Conservation (phyloP, 179 eudicot species). For the Spinacia oleracea region DNA sequence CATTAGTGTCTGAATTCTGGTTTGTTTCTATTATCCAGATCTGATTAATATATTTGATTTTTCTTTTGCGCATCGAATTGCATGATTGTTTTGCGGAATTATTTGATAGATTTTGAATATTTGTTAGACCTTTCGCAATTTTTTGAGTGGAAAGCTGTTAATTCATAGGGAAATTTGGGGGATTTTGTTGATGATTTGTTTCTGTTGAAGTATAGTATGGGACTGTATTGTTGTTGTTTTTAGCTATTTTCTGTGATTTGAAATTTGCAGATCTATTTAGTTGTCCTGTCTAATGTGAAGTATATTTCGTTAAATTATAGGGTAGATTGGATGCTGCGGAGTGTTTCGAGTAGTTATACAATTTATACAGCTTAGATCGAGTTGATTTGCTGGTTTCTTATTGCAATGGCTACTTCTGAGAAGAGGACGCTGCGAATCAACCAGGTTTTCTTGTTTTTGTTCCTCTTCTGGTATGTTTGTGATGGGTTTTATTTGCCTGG, state of each 20-base stretch:
- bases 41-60: not conserved
- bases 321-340: conserved; percentile 8
- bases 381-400: not conserved
- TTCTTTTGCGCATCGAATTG: not conserved
- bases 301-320: not conserved
- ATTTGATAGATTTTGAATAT: not conserved
- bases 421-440: conserved; percentile 26
- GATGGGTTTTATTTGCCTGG: conserved; percentile 77
- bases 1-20: not conserved
- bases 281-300: not conserved
- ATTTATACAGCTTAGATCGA: no score
- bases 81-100: not conserved
- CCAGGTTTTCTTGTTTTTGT: conserved; percentile 23
- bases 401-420: conserved; percentile 21
- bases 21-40: not conserved
- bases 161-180: not conserved
- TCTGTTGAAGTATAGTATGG: not conserved
- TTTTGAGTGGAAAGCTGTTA: not conserved
- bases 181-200: not conserved
- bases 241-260: not conserved
- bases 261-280: conserved; percentile 7
- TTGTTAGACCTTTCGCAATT: not conserved
- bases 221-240: not conserved
- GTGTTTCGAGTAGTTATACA: not conserved
- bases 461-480: conserved; percentile 37